phyloP scores from a whole-genome alignment of 345 rosid species.

The Populus pruinosa region DNA sequence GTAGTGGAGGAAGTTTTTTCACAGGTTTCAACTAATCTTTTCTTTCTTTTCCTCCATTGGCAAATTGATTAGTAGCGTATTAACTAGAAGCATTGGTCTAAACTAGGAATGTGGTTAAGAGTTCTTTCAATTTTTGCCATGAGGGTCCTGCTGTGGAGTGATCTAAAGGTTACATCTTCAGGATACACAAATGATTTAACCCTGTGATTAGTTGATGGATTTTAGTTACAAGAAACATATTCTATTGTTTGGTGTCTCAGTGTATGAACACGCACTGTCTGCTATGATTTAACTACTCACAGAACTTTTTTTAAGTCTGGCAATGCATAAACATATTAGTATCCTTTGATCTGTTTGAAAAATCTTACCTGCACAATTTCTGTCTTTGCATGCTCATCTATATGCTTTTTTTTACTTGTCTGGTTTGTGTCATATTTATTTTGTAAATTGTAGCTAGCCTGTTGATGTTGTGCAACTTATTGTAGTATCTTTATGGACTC shows the following conservation, averaged over 20 bases:
- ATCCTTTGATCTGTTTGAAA: not conserved
- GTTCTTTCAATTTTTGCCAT: not conserved
- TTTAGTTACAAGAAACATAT: not conserved
- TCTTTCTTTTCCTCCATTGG: not conserved
- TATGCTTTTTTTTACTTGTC: not conserved
- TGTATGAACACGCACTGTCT: not conserved
- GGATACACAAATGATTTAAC: not conserved
- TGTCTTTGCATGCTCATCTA: not conserved
- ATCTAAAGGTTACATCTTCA: not conserved
- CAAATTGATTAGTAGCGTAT: not conserved
- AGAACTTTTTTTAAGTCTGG: not conserved
- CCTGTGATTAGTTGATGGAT: not conserved
- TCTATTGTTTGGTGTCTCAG: not conserved
- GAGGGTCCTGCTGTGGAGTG: not conserved
- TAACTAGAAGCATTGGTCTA: not conserved
- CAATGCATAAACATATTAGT: not conserved
- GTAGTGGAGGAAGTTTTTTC: not conserved
- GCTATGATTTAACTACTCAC: not conserved
- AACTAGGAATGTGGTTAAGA: not conserved
- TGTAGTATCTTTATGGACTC: constrained; percentile 3
- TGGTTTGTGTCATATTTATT: not conserved
- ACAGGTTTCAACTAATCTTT: not conserved
- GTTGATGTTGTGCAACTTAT: constrained; percentile 11
- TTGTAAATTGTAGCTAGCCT: constrained; percentile 12
- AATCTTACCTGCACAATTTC: not conserved